These are phyloP conservation scores for Gossypium turneri DNA, from an alignment of 345 rosid genomes.

Conservation along the genomic window DNA sequence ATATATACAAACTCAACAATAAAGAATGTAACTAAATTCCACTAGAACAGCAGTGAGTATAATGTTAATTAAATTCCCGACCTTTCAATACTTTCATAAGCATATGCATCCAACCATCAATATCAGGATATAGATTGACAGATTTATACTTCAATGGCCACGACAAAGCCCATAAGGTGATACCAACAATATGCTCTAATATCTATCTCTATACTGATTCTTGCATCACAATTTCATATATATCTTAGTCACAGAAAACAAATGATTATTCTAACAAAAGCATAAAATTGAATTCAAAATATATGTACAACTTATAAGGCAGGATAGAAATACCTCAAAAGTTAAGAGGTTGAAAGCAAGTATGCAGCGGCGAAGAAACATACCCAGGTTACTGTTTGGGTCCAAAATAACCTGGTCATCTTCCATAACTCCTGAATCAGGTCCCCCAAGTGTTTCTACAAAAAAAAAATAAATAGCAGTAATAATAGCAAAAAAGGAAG, in stretches of 20 bases:
- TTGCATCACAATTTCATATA: background rate
- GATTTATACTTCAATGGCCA: background rate
- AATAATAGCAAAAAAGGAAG: background rate
- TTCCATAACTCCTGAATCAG: conserved; percentile 59
- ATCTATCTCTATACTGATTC: background rate
- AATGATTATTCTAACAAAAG: background rate
- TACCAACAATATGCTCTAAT: background rate
- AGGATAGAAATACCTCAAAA: conserved; percentile 58
- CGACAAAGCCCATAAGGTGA: background rate
- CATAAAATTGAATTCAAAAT: background rate
- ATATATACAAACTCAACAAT: background rate
- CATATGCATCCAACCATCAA: background rate
- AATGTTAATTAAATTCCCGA: background rate
- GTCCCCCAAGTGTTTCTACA: conserved; percentile 68
- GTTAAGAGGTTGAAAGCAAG: conserved; percentile 73
- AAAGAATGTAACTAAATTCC: background rate
- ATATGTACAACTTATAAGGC: background rate
- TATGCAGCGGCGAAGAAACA: conserved; percentile 85
- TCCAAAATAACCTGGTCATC: conserved; percentile 85
- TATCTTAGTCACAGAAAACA: background rate
- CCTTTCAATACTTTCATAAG: background rate
- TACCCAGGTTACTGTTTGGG: conserved; percentile 73
- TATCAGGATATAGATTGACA: background rate
- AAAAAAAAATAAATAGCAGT: conserved; percentile 10
- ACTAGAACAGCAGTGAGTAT: background rate